phyloP scores from a whole-genome alignment of 1,139 yeast genomes.

The Nakaseomyces kungkrabaensis region DNA sequence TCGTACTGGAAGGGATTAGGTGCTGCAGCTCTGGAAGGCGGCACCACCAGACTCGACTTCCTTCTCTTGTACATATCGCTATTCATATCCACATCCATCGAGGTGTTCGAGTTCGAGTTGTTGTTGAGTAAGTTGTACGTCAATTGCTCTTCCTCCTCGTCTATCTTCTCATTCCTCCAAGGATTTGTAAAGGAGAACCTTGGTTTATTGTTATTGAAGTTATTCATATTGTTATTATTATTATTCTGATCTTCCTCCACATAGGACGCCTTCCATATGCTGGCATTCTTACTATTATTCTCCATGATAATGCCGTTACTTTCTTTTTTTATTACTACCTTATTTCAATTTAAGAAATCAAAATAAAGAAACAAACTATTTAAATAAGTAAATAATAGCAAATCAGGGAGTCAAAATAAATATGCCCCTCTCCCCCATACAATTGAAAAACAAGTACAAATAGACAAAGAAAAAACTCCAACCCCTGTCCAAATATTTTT shows the following conservation, averaged over 20 bases:
- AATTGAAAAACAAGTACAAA: no score
- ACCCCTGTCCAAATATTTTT: no score
- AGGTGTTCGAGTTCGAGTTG: conserved; percentile 1
- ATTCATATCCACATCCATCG: conserved; percentile 6
- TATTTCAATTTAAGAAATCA: no score
- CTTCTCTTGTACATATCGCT: conserved; percentile 18
- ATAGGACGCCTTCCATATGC: conserved; percentile 14
- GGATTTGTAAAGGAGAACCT: conserved; percentile 19
- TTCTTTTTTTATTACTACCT: neutral
- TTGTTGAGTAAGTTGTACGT: conserved; percentile 1
- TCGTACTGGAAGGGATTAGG: conserved; percentile 34
- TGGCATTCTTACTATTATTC: neutral
- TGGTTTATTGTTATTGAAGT: conserved; percentile 12
- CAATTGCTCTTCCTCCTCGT: conserved; percentile 10
- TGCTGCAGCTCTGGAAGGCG: conserved; percentile 40
- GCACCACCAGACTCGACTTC: conserved; percentile 29
- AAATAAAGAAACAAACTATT: neutral
- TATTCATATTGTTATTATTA: conserved; percentile 7
- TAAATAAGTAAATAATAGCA: no score
- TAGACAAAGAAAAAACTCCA: no score
- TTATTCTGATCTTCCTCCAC: conserved; percentile 9
- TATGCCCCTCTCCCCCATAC: no score
- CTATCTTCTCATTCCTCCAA: conserved; percentile 17
- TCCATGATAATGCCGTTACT: neutral
- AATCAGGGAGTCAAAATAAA: no score